Evolutionary conservation across 2,329 filamentous ascomycete species (phyloP).

Genomic region (Rhinocladiella mackenziei): DNA sequence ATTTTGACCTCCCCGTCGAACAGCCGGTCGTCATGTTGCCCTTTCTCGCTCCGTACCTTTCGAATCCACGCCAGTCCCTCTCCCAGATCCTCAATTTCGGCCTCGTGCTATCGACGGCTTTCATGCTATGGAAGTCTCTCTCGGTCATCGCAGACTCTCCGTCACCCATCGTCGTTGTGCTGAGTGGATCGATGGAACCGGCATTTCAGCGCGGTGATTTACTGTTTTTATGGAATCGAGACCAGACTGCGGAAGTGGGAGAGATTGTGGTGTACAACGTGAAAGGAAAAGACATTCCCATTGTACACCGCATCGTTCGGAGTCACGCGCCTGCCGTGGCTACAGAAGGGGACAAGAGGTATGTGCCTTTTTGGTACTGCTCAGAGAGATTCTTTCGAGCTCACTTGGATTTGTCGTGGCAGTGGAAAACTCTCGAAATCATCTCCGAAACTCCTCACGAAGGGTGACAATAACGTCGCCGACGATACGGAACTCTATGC

Average conservation of each 20-base stretch:
- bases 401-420: not conserved
- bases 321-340: slow-evolving; percentile 47
- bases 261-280: slow-evolving; percentile 81
- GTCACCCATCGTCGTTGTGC: slow-evolving; percentile 63
- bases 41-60: slow-evolving; percentile 53
- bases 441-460: slow-evolving; percentile 70
- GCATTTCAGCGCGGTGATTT: slow-evolving; percentile 63
- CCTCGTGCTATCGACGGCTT: slow-evolving; percentile 82
- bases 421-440: slow-evolving; percentile 15
- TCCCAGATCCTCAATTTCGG: slow-evolving; percentile 85
- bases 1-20: not conserved
- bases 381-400: too few relatives aligned
- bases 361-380: slow-evolving; percentile 21
- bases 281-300: slow-evolving; percentile 90
- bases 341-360: slow-evolving; percentile 36
- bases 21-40: slow-evolving; percentile 58
- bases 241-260: slow-evolving; percentile 61
- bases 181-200: slow-evolving; percentile 65
- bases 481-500: slow-evolving; percentile 94
- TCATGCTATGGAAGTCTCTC: slow-evolving; percentile 93
- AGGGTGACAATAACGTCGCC: slow-evolving; percentile 92
- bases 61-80: slow-evolving; percentile 74
- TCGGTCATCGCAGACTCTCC: slow-evolving; percentile 72
- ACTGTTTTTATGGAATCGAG: slow-evolving; percentile 61
- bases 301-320: slow-evolving; percentile 88